Evolutionary conservation across 2,329 filamentous ascomycete species (phyloP).

Genomic region (Cordyceps cateniannulata): DNA sequence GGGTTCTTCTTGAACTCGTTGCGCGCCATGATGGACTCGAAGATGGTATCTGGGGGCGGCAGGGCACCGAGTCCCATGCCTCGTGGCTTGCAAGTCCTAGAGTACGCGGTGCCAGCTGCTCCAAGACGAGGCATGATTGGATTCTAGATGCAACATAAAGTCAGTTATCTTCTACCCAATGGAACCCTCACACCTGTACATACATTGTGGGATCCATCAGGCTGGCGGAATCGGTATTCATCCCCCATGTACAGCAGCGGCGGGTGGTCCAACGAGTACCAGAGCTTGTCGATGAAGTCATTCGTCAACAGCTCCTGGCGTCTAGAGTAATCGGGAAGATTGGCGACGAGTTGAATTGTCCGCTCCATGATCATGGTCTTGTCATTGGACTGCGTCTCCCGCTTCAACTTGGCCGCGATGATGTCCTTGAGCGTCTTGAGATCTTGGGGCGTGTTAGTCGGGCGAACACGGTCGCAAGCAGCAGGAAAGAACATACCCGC

Average conservation of each 20-base stretch:
- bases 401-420: conserved; percentile 55
- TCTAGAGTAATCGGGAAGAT: conserved; percentile 56
- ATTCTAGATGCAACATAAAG: conserved; percentile 39
- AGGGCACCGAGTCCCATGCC: conserved; percentile 55
- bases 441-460: conserved; percentile 38
- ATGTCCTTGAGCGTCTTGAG: conserved; percentile 56
- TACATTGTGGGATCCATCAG: conserved; percentile 65
- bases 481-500: not conserved
- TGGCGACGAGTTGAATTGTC: conserved; percentile 62
- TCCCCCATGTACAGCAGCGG: conserved; percentile 59
- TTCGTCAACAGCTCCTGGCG: conserved; percentile 58
- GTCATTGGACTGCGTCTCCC: conserved; percentile 60
- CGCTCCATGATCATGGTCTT: conserved; percentile 73
- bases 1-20: conserved; percentile 51
- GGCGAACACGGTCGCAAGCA: rapidly evolving
- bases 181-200: conserved; percentile 12
- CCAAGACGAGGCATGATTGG: conserved; percentile 58
- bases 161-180: not conserved
- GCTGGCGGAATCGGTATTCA: conserved; percentile 57
- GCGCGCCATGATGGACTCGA: conserved; percentile 54
- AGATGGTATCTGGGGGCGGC: conserved; percentile 59
- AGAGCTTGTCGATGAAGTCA: conserved; percentile 61
- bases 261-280: conserved; percentile 66
- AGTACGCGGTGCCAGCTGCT: conserved; percentile 61
- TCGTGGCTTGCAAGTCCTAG: conserved; percentile 55